Evolutionary conservation across 2,329 filamentous ascomycete species (phyloP), one percentile per base, ranked within the genome.

Genomic region (Penicillium expansum): DNA sequence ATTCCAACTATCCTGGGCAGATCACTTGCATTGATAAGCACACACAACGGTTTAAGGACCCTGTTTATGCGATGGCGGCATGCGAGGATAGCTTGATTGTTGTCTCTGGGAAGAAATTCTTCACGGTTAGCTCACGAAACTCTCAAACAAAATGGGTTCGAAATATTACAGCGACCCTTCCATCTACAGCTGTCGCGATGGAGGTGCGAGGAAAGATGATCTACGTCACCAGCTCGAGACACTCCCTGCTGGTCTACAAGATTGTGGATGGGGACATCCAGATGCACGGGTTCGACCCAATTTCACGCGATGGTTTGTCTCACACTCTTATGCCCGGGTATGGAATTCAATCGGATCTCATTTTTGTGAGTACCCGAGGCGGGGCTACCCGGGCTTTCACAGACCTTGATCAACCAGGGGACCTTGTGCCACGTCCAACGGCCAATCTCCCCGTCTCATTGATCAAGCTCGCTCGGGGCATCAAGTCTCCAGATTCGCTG

Each of bases 41-140:
- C 51, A 65, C 74, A 48, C 70, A 75, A 56, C 60, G 55, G 22
- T 71, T 74, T 30, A 68, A 73, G 8, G 64, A 65, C 1, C 70
- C 55, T 77, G 83, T 57, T 70, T 89, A 47, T 80, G 88, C 61
- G 80, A 82, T 72, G 82, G 84, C 68, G 72, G 77, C 59, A 77
- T 86, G 59, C 57, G 70, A 70, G 3, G 67, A 70, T 47, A 77
- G 75, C 22, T 64, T 80, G 32, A 73, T 83, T 42, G 74, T 79
- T 13, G 78, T 77, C 27, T 72, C 76, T 24, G 80, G 79, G 7
- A 74, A 68, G 29, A 72, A 77, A 38, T 67, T 80, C 2, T 62
- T 76, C n/a, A 68, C 79, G 33, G 63, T 80, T 33, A 73, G 75
- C 22, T 71, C 79, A 16, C 77, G 78, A 59, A 67, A 74, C 37